phyloP scores from a whole-genome alignment of 169 alveolate species.

The Plasmodium vivax region DNA sequence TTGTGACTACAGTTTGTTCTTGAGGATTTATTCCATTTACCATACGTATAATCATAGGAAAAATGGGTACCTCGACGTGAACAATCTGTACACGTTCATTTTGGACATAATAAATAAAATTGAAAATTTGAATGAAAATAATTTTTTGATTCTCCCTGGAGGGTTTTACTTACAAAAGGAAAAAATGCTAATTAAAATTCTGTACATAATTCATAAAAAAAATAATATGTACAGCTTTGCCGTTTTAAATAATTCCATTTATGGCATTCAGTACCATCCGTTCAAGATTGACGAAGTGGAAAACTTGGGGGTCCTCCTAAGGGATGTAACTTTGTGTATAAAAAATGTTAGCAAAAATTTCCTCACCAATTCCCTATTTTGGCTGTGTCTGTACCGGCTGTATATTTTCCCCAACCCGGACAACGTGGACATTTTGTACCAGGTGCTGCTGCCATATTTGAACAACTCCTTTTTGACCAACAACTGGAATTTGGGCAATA shows the following conservation, averaged over 20 bases:
- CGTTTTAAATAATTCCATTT: constrained; percentile 63
- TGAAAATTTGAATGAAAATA: constrained; percentile 68
- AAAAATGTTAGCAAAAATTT: constrained; percentile 82
- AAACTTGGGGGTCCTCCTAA: constrained; percentile 78
- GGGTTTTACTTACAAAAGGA: constrained; percentile 71
- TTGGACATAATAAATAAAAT: constrained; percentile 65
- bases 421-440: constrained; percentile 85
- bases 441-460: constrained; percentile 86
- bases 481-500: constrained; percentile 81
- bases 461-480: constrained; percentile 80
- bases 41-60: constrained; percentile 71
- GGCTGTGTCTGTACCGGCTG: constrained; percentile 86
- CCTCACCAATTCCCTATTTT: constrained; percentile 85
- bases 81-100: constrained; percentile 44
- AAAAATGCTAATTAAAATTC: constrained; percentile 68
- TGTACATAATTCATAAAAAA: constrained; percentile 58
- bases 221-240: constrained; percentile 68
- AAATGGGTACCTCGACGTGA: constrained; percentile 70
- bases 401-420: constrained; percentile 83
- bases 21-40: constrained; percentile 63
- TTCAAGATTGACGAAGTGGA: constrained; percentile 79
- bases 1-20: constrained; percentile 73
- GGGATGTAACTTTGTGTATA: constrained; percentile 83
- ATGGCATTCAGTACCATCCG: constrained; percentile 81
- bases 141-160: constrained; percentile 71